Base-by-base conservation (phyloP, 1,284 basidiomycete genomes). In the Fomitopsis pinicola region DNA sequence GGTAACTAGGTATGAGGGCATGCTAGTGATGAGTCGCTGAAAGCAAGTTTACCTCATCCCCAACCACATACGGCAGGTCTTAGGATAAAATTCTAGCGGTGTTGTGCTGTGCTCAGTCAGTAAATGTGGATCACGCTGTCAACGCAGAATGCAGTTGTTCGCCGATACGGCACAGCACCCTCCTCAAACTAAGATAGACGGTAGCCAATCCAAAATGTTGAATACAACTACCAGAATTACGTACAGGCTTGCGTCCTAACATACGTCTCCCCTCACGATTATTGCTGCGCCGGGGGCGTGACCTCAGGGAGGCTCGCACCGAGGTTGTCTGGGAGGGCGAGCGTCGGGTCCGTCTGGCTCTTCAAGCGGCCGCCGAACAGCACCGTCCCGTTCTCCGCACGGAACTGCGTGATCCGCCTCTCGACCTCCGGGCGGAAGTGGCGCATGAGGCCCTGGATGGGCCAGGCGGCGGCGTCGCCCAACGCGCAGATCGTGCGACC, bases 381-480 rank as follows among this genome's bases (percentile, higher is more conserved):
- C 57, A 98, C 95, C 22, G 86, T 82, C 4, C 97, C 97, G 67
- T 97, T 83, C 67, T 82, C 78, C 57, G 82, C 84, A 63, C 93
- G 84, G 86, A 89, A 99, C 26, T 85, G 78, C 8, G 84, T 82
- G 64, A 99, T 93, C 61, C 96, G 89, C 61, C 82, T 80, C 78
- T 98, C 96, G 42, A 98, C 93, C 71, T 95, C 89, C 1, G 95
- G 95, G 66, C 95, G 88, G 90, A 98, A 99, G 78, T 98, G 93
- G 63, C 94, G 91, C 87, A 98, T 92, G 62, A 98, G 83, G 60
- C 94, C 93, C 72, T 98, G 97, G 63, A 98, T 95, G 7, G 97
- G 97, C 97, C 97, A 99, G 6, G 97, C 97, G 22, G 97, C 95
- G 5, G 97, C 97, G 69, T 99, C 97, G 30, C 97, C 96, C 45